Evolutionary conservation across 2,329 filamentous ascomycete species (phyloP).

Genomic region (Sporothrix schenckii): DNA sequence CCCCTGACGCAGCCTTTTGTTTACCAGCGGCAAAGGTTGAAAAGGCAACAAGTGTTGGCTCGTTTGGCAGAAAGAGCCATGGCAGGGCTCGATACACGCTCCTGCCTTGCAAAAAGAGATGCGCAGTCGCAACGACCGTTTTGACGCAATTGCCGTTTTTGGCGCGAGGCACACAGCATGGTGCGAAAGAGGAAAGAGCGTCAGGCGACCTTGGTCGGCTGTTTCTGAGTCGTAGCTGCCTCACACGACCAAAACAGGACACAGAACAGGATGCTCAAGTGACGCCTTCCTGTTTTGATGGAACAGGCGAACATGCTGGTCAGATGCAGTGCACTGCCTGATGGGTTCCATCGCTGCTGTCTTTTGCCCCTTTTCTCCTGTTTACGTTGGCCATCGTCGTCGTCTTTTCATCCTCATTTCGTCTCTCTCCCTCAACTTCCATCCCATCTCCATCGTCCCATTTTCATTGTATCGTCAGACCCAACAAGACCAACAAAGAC

Average conservation of each 20-base stretch:
- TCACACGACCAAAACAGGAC: not conserved
- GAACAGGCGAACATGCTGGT: not conserved
- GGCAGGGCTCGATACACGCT: not conserved
- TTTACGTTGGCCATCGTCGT: not conserved
- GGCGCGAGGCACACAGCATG: too few relatives aligned
- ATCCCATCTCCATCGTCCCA: too few relatives aligned
- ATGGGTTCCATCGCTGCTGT: not conserved
- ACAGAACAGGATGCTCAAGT: not conserved
- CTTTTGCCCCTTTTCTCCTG: not conserved
- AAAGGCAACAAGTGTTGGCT: not conserved
- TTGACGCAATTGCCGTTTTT: not conserved
- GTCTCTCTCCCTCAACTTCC: not conserved
- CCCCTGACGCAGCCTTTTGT: too few relatives aligned
- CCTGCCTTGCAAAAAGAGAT: not conserved
- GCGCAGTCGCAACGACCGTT: not conserved
- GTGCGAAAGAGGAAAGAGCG: not conserved
- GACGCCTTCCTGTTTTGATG: conserved; percentile 2
- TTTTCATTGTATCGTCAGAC: too few relatives aligned
- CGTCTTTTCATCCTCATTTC: not conserved
- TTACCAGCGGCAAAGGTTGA: too few relatives aligned
- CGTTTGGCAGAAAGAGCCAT: not conserved
- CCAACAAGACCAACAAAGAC: not conserved
- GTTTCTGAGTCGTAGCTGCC: conserved; percentile 14
- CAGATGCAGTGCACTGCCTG: conserved; percentile 1
- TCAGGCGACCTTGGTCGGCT: conserved; percentile 17